Base-by-base conservation (phyloP, 139 green algal species). In the Coccomyxa sp. region DNA sequence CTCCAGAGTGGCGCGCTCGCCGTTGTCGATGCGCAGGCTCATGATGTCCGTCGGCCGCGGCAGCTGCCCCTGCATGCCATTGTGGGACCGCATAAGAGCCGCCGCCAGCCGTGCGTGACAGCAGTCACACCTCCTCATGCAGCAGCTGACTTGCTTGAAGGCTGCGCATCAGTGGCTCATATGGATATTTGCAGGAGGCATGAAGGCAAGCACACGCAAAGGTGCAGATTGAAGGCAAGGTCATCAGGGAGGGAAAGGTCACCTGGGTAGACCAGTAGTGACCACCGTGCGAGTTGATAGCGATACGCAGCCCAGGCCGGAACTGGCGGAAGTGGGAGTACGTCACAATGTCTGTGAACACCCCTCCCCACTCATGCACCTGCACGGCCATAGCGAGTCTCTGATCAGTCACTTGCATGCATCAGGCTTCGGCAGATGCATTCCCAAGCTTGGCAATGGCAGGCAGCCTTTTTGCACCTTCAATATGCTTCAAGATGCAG, bases 251-350 rank as follows among this genome's bases (percentile, higher is more conserved):
- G 5, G 22, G 22, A 18, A 64, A 2, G 50, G 9, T 33, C 34
- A 31, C 69, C 34, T 75, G 76, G n/a, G 64, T 75, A 24, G 64
- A 81, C 77, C 77, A 81, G 24, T 75, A 55, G 77, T 81, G 77
- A 6, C 77, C 77, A 44, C 77, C 77, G 34, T 81, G 77, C 33
- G 77, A 39, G 33, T 81, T 50, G 10, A 81, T 41, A 7, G 44
- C 40, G 9, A 81, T 27, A 31, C 77, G 68, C 41, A 81, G 69
- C 10, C 68, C 68, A 24, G 77, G 69, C 39, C 10, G 44, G 2
- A 72, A n/a, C 33, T 71, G 39, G 24, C 69, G 68, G 33, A 58
- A 55, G 33, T 44, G 36, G 0, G 37, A 24, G 9, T 33, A 38
- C 7, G 40, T 64, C 6, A 64, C 69, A 6, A 81, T 27, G 14